Conservation (phyloP, 202 grass and related monocot genomes). For the Tripidium arundinaceum region DNA sequence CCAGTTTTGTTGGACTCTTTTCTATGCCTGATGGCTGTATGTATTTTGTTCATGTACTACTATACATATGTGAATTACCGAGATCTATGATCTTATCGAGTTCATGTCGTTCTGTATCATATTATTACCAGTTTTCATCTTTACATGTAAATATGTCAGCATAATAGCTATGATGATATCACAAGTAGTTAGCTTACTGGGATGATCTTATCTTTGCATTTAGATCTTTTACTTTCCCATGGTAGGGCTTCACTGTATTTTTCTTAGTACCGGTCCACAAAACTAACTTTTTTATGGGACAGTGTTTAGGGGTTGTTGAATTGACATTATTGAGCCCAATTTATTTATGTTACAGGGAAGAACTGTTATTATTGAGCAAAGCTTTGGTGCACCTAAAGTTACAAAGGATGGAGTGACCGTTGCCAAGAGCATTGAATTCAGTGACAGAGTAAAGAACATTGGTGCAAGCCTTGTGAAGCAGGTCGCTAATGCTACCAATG, state of each 20-base stretch:
- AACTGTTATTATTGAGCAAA: conserved; percentile 92
- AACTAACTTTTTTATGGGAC: background rate
- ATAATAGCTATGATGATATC: background rate
- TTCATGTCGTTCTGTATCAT: background rate
- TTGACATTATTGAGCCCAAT: background rate
- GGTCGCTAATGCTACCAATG: conserved; percentile 95
- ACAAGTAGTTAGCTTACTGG: background rate
- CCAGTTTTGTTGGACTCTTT: background rate
- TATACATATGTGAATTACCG: background rate
- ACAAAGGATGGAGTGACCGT: conserved; percentile 94
- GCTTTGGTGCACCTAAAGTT: conserved; percentile 92
- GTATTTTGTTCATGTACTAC: background rate
- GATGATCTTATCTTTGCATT: background rate
- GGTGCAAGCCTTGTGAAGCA: conserved; percentile 98
- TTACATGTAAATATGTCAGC: background rate
- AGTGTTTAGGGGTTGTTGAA: background rate
- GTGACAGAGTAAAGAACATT: conserved; percentile 76
- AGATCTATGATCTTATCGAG: background rate
- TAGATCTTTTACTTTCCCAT: background rate
- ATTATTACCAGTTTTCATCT: background rate
- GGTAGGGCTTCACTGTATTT: background rate
- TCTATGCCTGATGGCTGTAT: background rate
- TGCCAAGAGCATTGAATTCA: conserved; percentile 96
- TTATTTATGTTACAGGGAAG: conserved; percentile 47
- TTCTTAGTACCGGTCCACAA: background rate